A percentile compares a stretch with the other conserved stretches of the same genome.
Conservation (phyloP, 2,329 filamentous ascomycete genomes). For the Sporothrix schenckii region DNA sequence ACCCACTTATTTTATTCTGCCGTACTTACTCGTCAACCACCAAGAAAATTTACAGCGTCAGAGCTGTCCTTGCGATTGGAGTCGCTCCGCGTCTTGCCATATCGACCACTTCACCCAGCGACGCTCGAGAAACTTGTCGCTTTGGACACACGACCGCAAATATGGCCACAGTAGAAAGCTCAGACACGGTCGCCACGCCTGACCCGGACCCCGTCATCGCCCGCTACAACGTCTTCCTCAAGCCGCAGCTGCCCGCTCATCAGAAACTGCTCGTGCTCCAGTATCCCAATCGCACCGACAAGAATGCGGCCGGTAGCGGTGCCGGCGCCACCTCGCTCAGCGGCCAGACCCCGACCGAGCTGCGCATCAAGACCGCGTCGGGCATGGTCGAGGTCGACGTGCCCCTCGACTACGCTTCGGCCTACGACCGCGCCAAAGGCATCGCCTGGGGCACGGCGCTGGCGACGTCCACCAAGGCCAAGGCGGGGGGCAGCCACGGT, state of each 20-base stretch:
- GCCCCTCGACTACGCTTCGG: conserved; percentile 70
- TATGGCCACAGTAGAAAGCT: not conserved
- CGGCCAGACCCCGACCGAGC: conserved; percentile 68
- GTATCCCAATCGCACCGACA: conserved; percentile 75
- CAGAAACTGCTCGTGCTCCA: conserved; percentile 80
- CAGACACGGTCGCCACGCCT: conserved; percentile 34
- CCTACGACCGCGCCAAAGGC: conserved; percentile 84
- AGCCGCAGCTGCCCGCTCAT: conserved; percentile 64
- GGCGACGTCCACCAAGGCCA: conserved; percentile 59
- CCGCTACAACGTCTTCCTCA: conserved; percentile 84
- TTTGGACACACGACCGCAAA: not conserved
- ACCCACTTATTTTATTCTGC: conserved; percentile 16
- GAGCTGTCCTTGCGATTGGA: not conserved
- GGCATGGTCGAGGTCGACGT: conserved; percentile 92
- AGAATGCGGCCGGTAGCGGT: conserved; percentile 48
- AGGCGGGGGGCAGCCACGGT: conserved; percentile 68
- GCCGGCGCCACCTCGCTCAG: conserved; percentile 40
- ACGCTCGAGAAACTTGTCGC: not conserved
- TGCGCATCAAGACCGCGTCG: conserved; percentile 79
- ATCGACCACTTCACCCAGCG: not conserved
- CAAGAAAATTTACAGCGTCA: conserved; percentile 22
- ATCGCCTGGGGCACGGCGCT: conserved; percentile 80
- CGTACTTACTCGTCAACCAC: conserved; percentile 23
- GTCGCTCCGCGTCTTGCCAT: not conserved
- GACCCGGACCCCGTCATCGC: conserved; percentile 70